Percentiles rank a stretch among this genome's conserved stretches.
These are phyloP conservation scores for Fibroporia radiculosa DNA, from an alignment of 768 basidiomycete genomes.

Conservation along the genomic window DNA sequence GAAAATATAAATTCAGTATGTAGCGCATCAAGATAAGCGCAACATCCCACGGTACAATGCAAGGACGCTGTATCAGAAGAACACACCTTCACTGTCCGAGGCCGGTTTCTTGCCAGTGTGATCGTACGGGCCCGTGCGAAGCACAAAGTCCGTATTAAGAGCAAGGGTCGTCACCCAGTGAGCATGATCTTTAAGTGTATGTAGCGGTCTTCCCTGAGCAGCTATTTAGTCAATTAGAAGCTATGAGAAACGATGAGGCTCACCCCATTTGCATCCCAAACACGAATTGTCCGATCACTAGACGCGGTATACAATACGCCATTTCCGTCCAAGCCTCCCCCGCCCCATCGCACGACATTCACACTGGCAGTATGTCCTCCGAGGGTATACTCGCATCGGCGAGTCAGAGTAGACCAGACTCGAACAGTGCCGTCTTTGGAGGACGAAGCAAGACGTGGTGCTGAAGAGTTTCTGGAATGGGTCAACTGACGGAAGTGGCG, in stretches of 20 bases:
- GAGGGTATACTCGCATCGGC: conserved; percentile 73
- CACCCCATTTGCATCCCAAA: conserved; percentile 86
- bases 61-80: neutral
- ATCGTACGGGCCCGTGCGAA: conserved; percentile 93
- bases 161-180: conserved; percentile 99
- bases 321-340: conserved; percentile 54
- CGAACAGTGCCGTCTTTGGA: conserved; percentile 95
- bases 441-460: conserved; percentile 86
- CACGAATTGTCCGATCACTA: conserved; percentile 87
- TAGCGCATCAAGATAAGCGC: no score
- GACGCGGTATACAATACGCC: conserved; percentile 92
- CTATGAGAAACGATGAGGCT: conserved; percentile 13
- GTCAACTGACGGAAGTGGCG: neutral
- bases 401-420: conserved; percentile 78
- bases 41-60: no score
- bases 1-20: conserved; percentile 1
- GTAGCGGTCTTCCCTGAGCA: conserved; percentile 70
- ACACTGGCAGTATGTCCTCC: conserved; percentile 93
- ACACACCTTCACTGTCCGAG: conserved; percentile 75
- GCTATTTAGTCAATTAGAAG: neutral
- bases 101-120: conserved; percentile 73
- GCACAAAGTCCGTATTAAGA: conserved; percentile 89
- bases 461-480: conserved; percentile 53
- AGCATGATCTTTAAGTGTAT: conserved; percentile 89
- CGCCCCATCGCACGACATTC: conserved; percentile 95